Conservation (phyloP, 306 rosid genomes). For the Citrullus mucosospermus region DNA sequence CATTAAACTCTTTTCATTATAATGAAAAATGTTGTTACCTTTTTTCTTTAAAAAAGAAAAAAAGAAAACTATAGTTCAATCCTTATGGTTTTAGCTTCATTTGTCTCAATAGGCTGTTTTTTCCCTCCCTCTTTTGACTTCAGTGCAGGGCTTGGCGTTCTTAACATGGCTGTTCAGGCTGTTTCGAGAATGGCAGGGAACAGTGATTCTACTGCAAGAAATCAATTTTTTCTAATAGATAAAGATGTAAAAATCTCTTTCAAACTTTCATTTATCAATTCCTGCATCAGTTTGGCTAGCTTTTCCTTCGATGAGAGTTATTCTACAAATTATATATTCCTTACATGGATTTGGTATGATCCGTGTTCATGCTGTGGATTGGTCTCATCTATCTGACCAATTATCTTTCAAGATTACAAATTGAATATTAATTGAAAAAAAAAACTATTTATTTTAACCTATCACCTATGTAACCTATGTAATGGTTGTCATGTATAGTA, state of each 20-base stretch:
- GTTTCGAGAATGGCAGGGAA: slow-evolving; percentile 64
- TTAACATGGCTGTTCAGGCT: slow-evolving; percentile 71
- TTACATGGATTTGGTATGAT: not conserved
- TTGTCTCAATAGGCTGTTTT: not conserved
- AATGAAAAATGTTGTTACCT: too few species aligned
- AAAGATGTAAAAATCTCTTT: slow-evolving; percentile 53
- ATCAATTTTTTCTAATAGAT: slow-evolving; percentile 65
- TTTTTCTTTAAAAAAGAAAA: too few species aligned
- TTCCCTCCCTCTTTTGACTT: slow-evolving; percentile 9
- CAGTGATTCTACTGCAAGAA: slow-evolving; percentile 44
- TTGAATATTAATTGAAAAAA: not conserved
- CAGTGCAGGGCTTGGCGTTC: slow-evolving; percentile 99
- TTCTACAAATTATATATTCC: not conserved
- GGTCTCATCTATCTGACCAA: not conserved
- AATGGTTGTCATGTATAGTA: not conserved
- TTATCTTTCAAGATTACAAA: not conserved
- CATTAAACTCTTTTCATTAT: too few species aligned
- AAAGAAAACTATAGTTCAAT: not conserved
- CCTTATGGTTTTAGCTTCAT: not conserved
- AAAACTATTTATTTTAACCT: not conserved
- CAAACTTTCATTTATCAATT: not conserved
- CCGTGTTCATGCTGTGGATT: not conserved
- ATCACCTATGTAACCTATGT: too few species aligned
- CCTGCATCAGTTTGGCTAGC: not conserved
- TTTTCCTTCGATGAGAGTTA: not conserved